phyloP scores from a whole-genome alignment of 805 yeast genomes.

The Maudiozyma barnettii region DNA sequence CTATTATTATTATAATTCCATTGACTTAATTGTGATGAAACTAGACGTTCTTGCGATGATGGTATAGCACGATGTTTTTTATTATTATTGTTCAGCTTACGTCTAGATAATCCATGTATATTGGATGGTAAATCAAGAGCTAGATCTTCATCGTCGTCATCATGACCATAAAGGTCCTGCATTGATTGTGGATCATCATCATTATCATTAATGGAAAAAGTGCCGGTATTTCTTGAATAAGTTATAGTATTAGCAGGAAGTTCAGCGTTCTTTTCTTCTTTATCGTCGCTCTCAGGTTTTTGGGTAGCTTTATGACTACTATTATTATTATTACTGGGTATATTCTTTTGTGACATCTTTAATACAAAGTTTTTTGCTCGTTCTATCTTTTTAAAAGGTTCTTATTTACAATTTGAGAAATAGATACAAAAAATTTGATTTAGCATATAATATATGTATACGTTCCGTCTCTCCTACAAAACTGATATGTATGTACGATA shows the following conservation, averaged over 20 bases:
- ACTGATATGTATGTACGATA: no score
- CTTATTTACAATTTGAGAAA: no score
- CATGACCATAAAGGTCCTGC: not conserved
- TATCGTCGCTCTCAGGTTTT: not conserved
- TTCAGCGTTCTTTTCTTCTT: not conserved
- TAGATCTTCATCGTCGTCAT: not conserved
- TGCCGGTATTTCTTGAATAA: slow-evolving; percentile 5
- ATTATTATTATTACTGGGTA: no score
- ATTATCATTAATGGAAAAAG: not conserved
- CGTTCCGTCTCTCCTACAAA: no score
- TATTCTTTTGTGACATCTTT: no score
- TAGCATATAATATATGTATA: no score
- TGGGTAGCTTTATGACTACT: no score
- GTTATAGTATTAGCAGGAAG: slow-evolving; percentile 2
- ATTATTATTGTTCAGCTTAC: not conserved
- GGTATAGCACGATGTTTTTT: not conserved
- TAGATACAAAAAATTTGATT: no score
- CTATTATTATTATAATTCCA: slow-evolving; percentile 68
- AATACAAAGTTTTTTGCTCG: no score
- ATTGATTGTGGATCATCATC: not conserved
- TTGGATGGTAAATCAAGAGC: not conserved
- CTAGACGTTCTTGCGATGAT: slow-evolving; percentile 15
- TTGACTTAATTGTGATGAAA: slow-evolving; percentile 47
- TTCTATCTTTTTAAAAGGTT: no score
- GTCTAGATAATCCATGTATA: not conserved